These are phyloP conservation scores for Cryphonectria nitschkei DNA, from an alignment of 2,329 filamentous ascomycete species.

Conservation along the genomic window DNA sequence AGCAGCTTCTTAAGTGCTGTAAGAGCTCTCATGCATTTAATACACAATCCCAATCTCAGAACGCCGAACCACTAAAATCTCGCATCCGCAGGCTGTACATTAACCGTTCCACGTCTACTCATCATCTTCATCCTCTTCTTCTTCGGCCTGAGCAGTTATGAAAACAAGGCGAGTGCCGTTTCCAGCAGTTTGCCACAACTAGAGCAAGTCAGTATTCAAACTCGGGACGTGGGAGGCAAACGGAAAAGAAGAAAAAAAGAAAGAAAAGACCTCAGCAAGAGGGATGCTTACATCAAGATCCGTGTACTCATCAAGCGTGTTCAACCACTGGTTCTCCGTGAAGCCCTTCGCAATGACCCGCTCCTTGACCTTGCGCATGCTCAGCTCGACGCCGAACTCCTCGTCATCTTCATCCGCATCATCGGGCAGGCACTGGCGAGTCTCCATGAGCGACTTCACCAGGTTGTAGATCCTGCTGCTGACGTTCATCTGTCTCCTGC, in stretches of 20 bases:
- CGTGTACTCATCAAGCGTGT: constrained; percentile 87
- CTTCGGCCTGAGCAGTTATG: constrained; percentile 61
- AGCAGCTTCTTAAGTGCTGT: constrained; percentile 4
- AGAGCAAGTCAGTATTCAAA: constrained; percentile 42
- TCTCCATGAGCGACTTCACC: constrained; percentile 84
- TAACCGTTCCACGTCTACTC: constrained; percentile 24
- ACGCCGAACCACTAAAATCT: constrained; percentile 35
- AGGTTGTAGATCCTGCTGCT: constrained; percentile 94
- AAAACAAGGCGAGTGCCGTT: constrained; percentile 74
- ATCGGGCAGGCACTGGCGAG: constrained; percentile 81
- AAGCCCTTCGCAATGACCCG: constrained; percentile 95
- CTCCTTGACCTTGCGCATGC: constrained; percentile 85
- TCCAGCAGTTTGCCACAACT: constrained; percentile 80
- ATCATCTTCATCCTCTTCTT: constrained; percentile 53
- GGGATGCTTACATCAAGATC: constrained; percentile 77
- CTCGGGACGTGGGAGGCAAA: too few species aligned
- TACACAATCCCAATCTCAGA: constrained; percentile 23
- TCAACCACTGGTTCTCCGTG: constrained; percentile 88
- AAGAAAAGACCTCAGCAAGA: background rate
- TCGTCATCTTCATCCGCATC: constrained; percentile 59
- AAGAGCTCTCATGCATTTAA: constrained; percentile 17
- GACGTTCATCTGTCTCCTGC: constrained; percentile 72
- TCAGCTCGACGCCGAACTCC: constrained; percentile 68
- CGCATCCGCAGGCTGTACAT: background rate
- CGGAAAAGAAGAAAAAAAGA: too few species aligned